These are phyloP conservation scores for Paraglomus brasilianum DNA, from an alignment of 192 early-diverging fungal genomes.

Conservation along the genomic window DNA sequence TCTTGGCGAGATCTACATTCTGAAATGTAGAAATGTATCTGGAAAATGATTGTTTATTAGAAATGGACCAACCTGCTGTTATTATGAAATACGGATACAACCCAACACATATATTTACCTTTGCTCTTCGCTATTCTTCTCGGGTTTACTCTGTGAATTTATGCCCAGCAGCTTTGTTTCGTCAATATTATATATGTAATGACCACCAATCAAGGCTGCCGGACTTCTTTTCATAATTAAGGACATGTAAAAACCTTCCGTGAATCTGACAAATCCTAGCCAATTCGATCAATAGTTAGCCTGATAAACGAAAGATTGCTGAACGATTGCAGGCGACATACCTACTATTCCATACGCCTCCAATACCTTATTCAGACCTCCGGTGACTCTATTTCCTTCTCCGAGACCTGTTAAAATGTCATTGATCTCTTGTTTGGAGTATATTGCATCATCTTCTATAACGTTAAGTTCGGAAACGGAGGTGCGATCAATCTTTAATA, in stretches of 20 bases:
- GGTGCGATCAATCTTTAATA: constrained; percentile 88
- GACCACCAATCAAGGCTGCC: constrained; percentile 91
- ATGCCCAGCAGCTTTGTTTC: constrained; percentile 79
- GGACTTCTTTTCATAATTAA: constrained; percentile 78
- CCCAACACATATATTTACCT: constrained; percentile 35
- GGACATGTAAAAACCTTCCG: constrained; percentile 90
- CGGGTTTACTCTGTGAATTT: constrained; percentile 57
- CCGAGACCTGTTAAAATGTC: constrained; percentile 75
- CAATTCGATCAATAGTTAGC: background rate
- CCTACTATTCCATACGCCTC: constrained; percentile 77
- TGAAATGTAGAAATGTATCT: constrained; percentile 82
- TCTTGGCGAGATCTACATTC: constrained; percentile 89
- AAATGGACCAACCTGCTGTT: background rate
- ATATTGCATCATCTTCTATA: constrained; percentile 75
- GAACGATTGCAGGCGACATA: constrained; percentile 25
- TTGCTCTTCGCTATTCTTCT: constrained; percentile 73
- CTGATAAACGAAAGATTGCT: too few species aligned
- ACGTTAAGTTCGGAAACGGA: constrained; percentile 64
- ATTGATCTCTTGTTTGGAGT: constrained; percentile 70
- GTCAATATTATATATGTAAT: constrained; percentile 95
- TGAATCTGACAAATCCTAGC: constrained; percentile 84
- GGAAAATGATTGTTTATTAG: background rate
- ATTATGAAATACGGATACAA: background rate
- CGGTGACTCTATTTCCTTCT: constrained; percentile 72
- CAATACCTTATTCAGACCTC: constrained; percentile 67